phyloP scores from a whole-genome alignment of 2,329 filamentous ascomycete genomes.

The Nigrospora sphaerica region DNA sequence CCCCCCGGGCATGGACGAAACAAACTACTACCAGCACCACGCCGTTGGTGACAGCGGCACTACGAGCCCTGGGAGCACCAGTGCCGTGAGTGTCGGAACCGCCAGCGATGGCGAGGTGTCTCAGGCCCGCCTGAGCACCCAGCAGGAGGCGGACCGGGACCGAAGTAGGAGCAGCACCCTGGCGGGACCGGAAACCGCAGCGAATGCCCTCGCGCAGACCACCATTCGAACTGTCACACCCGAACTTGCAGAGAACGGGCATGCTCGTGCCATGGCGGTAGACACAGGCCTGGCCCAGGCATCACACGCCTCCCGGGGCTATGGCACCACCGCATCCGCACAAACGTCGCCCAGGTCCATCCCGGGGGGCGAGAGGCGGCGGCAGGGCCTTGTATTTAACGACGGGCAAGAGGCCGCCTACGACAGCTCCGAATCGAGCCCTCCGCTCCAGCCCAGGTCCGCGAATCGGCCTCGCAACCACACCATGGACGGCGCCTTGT shows the following conservation, averaged over 20 bases:
- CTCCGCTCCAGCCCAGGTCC: conserved; percentile 25
- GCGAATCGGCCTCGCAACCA: conserved; percentile 46
- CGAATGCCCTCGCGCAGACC: conserved; percentile 22
- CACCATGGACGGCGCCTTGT: conserved; percentile 46
- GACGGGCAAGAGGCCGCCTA: conserved; percentile 45
- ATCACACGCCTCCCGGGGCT: conserved; percentile 22
- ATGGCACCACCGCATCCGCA: conserved; percentile 29
- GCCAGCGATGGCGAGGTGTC: conserved; percentile 6
- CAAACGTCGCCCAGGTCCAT: conserved; percentile 42
- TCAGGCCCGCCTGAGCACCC: conserved; percentile 5
- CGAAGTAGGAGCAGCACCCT: conserved; percentile 11
- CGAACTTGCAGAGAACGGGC: conserved; percentile 38
- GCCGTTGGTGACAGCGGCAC: conserved; percentile 24
- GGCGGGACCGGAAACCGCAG: conserved; percentile 16
- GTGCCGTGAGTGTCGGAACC: conserved; percentile 9
- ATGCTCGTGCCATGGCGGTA: conserved; percentile 6
- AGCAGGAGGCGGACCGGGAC: conserved; percentile 14
- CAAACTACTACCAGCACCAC: conserved; percentile 5
- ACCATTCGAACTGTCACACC: conserved; percentile 62
- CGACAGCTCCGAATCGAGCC: conserved; percentile 37
- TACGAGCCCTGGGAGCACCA: neutral
- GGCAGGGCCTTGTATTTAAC: conserved; percentile 56
- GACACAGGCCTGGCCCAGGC: conserved; percentile 15
- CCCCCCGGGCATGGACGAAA: conserved; percentile 39
- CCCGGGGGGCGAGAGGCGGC: conserved; percentile 35